These are phyloP conservation scores for Tolypocladium pustulatum DNA, from an alignment of 2,329 filamentous ascomycete species.

Conservation along the genomic window DNA sequence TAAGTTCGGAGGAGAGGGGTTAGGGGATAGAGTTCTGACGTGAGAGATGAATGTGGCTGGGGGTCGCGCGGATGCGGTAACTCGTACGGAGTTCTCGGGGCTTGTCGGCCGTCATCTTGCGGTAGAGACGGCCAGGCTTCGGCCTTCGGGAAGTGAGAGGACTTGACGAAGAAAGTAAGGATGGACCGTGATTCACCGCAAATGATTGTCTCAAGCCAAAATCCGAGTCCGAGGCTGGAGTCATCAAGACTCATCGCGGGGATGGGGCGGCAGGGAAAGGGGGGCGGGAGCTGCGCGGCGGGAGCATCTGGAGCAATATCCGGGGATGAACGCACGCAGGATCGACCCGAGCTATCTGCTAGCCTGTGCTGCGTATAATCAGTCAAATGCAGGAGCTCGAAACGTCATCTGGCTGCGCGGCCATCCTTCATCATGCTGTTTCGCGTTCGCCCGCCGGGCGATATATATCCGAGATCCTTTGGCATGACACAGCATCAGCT, in stretches of 20 bases:
- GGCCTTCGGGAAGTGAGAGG: no score
- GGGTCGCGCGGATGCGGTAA: neutral
- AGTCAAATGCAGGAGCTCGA: neutral
- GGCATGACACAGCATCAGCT: neutral
- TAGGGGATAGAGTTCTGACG: neutral
- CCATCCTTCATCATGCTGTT: neutral
- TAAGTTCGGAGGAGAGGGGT: neutral
- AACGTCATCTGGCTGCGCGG: neutral
- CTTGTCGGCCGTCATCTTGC: no score
- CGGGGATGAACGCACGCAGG: neutral
- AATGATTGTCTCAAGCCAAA: neutral
- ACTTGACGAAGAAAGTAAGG: neutral
- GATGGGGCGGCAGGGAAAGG: neutral
- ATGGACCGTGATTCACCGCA: neutral
- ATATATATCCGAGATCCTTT: neutral
- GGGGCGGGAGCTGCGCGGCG: neutral
- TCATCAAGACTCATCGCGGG: neutral
- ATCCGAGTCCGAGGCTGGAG: neutral
- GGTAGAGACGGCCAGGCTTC: no score
- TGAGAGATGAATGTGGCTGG: neutral
- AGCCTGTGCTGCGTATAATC: neutral
- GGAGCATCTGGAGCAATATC: neutral
- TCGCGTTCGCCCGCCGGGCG: neutral
- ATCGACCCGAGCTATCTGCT: neutral
- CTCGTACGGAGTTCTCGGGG: neutral